Base-by-base conservation (phyloP, 805 yeast genomes). In the Candida broadrunensis region DNA sequence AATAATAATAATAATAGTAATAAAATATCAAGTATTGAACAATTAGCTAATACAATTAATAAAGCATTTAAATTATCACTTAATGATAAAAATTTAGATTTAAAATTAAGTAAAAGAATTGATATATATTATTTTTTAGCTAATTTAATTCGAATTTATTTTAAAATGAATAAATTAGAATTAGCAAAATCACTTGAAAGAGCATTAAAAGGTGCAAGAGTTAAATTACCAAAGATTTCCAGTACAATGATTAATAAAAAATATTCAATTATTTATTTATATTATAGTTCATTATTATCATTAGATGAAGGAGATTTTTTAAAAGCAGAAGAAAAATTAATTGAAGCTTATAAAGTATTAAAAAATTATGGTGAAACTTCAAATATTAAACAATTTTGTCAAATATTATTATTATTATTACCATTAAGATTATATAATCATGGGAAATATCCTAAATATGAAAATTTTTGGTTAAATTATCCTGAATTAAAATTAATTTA, bases 1-100 rank as follows among this genome's bases (percentile, higher is more conserved):
- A 42, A 43, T 44, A 40, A 44, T 3, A 37, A 35, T 2, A 36
- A 33, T 13, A 21, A 31, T 35, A 38, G 43, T 19, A 34, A 42
- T 9, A 46, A 61, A 12, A 41, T 49, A 13, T 47, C 64, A 16
- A 48, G 61, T 4, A 46, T 76, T 44, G 85, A 81, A 42, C 70
- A 67, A 34, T 74, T 86, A 32, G 82, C 87, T 0, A 67, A 81
- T 45, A 72, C 83, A 2, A 70, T 88, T 40, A 88, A 88, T 58
- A 73, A 80, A 44, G 77, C 90, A 5, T 85, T 88, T 63, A 86
- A 84, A 43, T 56, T 85, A 3, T 86, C 95, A 46, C 67, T 89
- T 33, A 86, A 85, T 47, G 97, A 89, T 60, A 74, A 90, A 43
- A 80, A 80, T 45, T 75, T 78, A n/a, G 75, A 75, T 20, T 36